Percentiles rank a stretch among this genome's conserved stretches.
These are phyloP conservation scores for Fusarium albosuccineum DNA, from an alignment of 2,329 filamentous ascomycete species.

Conservation along the genomic window DNA sequence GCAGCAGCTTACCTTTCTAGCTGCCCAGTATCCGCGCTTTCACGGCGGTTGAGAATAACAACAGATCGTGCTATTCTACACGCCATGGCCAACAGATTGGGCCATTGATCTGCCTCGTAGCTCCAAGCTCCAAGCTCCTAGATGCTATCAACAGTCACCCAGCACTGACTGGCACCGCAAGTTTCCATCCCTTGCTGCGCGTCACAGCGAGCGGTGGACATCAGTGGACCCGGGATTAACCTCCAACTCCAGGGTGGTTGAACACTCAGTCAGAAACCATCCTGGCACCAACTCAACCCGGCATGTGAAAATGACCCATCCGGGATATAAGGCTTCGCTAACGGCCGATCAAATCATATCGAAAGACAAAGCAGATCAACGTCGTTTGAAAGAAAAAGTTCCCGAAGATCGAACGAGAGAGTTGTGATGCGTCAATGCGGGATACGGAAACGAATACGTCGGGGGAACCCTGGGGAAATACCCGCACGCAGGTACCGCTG, in stretches of 20 bases:
- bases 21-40: too few species aligned
- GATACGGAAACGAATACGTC: constrained; percentile 44
- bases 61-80: too few species aligned
- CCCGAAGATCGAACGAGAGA: not conserved
- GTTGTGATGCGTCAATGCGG: not conserved
- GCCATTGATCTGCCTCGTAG: too few species aligned
- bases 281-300: not conserved
- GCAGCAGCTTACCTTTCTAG: not conserved
- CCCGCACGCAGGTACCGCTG: constrained; percentile 25
- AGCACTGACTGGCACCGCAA: too few species aligned
- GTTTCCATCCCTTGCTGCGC: not conserved
- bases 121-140: too few species aligned
- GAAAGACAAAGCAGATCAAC: not conserved
- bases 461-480: constrained; percentile 20
- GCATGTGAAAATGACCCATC: not conserved
- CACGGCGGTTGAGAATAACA: too few species aligned
- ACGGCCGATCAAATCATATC: not conserved
- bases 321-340: not conserved
- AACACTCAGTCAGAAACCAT: not conserved
- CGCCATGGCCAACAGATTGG: too few species aligned
- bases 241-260: not conserved
- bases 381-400: not conserved
- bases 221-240: constrained; percentile 8
- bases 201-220: constrained; percentile 14
- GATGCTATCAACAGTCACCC: too few species aligned